phyloP scores from a whole-genome alignment of 176 grass and related monocot genomes.

The bread wheat (Triticum aestivum) region IWGSC_CS_RefSeq_v2.1 NC_057794.1:13602721-13603220 shows the following conservation, averaged over 20 bases:
- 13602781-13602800: not conserved
- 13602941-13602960: not conserved
- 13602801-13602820: not conserved
- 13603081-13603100: constrained; percentile 14
- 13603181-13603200: not conserved
- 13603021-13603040: not conserved
- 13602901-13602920: no score
- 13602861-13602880: not conserved
- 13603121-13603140: not conserved
- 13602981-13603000: not conserved
- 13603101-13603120: constrained; percentile 43
- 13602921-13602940: no score
- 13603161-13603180: not conserved
- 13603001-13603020: not conserved
- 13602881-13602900: no score
- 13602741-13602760: no score
- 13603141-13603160: not conserved
- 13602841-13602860: constrained; percentile 1
- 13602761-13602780: not conserved
- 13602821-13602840: not conserved
- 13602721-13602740: not conserved
- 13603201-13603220: not conserved
- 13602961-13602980: not conserved
- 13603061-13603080: not conserved
- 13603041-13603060: not conserved